Percentiles rank a stretch among this genome's conserved stretches.
phyloP scores from a whole-genome alignment of 495 filamentous ascomycete genomes.

The Chlorociboria aeruginascens region DNA sequence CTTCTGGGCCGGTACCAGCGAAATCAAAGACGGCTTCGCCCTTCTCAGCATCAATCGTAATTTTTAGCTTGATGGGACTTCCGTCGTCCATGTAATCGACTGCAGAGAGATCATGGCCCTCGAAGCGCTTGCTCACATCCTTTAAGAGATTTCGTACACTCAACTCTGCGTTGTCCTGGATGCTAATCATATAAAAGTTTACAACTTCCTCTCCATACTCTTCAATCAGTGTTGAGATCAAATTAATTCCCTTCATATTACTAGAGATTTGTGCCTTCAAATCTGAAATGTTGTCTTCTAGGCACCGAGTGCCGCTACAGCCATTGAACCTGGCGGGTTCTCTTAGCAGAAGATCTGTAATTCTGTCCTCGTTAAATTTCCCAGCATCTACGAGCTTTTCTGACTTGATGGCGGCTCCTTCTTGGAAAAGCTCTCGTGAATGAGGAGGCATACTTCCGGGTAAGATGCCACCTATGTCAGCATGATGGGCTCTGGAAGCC shows the following conservation, averaged over 20 bases:
- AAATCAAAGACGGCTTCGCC: conserved; percentile 92
- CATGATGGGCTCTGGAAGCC: conserved; percentile 88
- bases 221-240: conserved; percentile 72
- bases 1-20: conserved; percentile 78
- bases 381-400: conserved; percentile 92
- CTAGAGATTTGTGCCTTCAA: conserved; percentile 93
- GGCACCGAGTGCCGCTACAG: conserved; percentile 79
- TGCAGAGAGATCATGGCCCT: conserved; percentile 61
- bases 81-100: conserved; percentile 93
- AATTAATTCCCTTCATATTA: conserved; percentile 88
- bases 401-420: conserved; percentile 85
- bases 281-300: conserved; percentile 92
- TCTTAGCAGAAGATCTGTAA: conserved; percentile 68
- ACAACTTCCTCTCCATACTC: conserved; percentile 89
- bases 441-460: conserved; percentile 96
- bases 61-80: conserved; percentile 69
- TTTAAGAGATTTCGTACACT: conserved; percentile 82
- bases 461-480: conserved; percentile 92
- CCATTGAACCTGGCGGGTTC: conserved; percentile 79
- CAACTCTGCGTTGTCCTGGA: conserved; percentile 83
- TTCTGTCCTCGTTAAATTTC: conserved; percentile 75
- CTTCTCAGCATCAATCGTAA: conserved; percentile 70
- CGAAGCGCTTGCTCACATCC: conserved; percentile 60
- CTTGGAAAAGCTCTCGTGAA: conserved; percentile 84
- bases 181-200: conserved; percentile 90